Evolutionary conservation across 2,329 filamentous ascomycete species (phyloP).

Genomic region (Phialemoniopsis sp.): DNA sequence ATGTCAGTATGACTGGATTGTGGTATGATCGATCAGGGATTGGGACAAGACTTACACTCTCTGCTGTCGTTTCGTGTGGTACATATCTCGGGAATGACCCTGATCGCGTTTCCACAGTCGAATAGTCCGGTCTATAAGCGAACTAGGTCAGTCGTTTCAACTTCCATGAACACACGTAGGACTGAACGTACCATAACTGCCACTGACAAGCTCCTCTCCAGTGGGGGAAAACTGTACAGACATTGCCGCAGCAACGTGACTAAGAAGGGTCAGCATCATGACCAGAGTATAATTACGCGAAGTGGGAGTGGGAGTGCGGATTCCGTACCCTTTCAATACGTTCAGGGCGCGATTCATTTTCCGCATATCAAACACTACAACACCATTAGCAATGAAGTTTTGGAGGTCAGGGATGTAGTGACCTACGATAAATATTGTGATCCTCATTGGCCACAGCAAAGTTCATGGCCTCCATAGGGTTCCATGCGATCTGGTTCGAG

Average conservation of each 20-base stretch:
- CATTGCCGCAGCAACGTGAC: conserved; percentile 89
- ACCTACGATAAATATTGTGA: conserved; percentile 72
- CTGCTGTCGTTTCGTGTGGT: conserved; percentile 98
- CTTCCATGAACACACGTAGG: not conserved
- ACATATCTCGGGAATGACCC: conserved; percentile 87
- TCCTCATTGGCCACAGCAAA: conserved; percentile 92
- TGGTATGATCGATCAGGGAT: not conserved
- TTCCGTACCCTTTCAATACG: conserved; percentile 65
- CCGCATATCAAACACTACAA: conserved; percentile 78
- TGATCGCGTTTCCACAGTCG: conserved; percentile 77
- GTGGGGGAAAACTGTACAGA: conserved; percentile 94
- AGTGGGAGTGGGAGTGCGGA: not conserved
- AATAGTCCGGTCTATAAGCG: conserved; percentile 68
- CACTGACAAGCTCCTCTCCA: conserved; percentile 87
- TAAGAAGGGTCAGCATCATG: not conserved
- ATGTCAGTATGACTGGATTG: not conserved
- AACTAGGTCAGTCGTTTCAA: not conserved
- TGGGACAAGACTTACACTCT: conserved; percentile 54
- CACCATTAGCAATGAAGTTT: conserved; percentile 1
- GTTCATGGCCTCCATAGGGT: conserved; percentile 69
- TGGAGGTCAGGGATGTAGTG: not conserved
- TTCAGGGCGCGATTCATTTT: conserved; percentile 86
- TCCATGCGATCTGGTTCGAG: conserved; percentile 83
- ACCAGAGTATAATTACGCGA: not conserved
- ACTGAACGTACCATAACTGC: conserved; percentile 61